Conservation (phyloP, 2,329 filamentous ascomycete species). For the Cercospora brassicicola region DNA sequence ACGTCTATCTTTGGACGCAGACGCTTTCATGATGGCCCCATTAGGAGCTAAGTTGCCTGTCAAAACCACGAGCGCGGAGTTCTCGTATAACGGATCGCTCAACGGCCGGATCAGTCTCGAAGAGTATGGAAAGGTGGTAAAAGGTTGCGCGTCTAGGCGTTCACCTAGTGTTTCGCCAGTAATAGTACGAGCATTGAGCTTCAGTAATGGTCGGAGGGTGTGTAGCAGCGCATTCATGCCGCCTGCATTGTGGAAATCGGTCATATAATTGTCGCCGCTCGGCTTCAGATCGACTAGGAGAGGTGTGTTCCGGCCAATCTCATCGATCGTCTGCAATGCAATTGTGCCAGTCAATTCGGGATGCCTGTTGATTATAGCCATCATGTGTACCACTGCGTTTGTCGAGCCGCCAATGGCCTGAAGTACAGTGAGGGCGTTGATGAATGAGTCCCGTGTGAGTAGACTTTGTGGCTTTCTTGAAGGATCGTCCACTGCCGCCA, state of each 20-base stretch:
- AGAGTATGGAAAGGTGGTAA: slow-evolving; percentile 46
- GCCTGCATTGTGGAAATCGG: slow-evolving; percentile 55
- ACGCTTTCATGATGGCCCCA: slow-evolving; percentile 54
- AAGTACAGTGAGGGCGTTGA: slow-evolving; percentile 49
- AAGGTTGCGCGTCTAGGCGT: slow-evolving; percentile 46
- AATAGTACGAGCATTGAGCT: slow-evolving; percentile 50
- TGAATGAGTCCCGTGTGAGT: slow-evolving; percentile 50
- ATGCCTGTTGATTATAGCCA: slow-evolving; percentile 53
- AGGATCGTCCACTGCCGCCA: slow-evolving; percentile 40
- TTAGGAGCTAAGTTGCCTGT: slow-evolving; percentile 52
- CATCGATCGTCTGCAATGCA: slow-evolving; percentile 49
- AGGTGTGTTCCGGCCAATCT: slow-evolving; percentile 50
- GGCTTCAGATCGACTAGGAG: slow-evolving; percentile 55
- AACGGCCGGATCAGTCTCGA: slow-evolving; percentile 48
- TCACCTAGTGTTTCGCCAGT: slow-evolving; percentile 51
- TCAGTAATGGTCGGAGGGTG: slow-evolving; percentile 48
- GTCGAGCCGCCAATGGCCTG: slow-evolving; percentile 50
- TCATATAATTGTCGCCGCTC: slow-evolving; percentile 56
- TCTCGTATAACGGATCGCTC: slow-evolving; percentile 47
- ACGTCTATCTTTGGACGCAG: slow-evolving; percentile 50
- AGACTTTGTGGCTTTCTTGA: slow-evolving; percentile 46
- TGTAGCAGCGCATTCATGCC: slow-evolving; percentile 53
- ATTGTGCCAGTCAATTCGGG: slow-evolving; percentile 49
- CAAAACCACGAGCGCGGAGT: slow-evolving; percentile 50
- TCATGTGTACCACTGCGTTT: slow-evolving; percentile 48